Evolutionary conservation across 2,329 filamentous ascomycete species (phyloP), one percentile per base, ranked within the genome.

Genomic region (Arthrobotrys musiformis): DNA sequence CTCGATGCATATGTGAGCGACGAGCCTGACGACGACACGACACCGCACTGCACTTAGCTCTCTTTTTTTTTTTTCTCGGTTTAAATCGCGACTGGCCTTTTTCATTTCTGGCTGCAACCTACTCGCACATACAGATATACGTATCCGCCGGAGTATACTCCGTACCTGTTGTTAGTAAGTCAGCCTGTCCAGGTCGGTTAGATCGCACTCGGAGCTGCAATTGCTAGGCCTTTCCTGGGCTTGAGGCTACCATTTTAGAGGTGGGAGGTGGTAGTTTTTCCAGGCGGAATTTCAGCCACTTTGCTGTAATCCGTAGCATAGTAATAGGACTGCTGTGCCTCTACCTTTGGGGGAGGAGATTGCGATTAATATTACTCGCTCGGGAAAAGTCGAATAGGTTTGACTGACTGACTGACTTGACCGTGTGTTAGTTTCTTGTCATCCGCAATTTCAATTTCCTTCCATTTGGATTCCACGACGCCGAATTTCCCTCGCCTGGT

Each of bases 11-110:
- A 58, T 37, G 54, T 37, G 33, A 58, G 54, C 19, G 54, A 58
- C 33, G 54, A 58, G 54, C 54, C 54, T 58, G 54, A 58, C 54
- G 50, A 56, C 50, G 50, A 56, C 50, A 56, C 50, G 50, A 56
- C 40, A 42, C n/a, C n/a, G n/a, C n/a, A n/a, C 15, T n/a, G 37
- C 9, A 5, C 30, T 17, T 37, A 40, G 33, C 30, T 17, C 11
- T 24, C 2, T 6, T 33, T 17, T 15, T 17, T 54, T 54, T 54
- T 33, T 15, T 35, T 22, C 22, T 9, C 8, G 7, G 7, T 42
- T 42, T 42, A 1, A 17, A 42, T 56, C 28, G 28, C 28, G 28
- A 56, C n/a, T n/a, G n/a, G n/a, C n/a, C n/a, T n/a, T n/a, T n/a
- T n/a, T n/a, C n/a, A 28, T 28, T 35, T 35, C n/a, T 24, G 22